Conservation (phyloP, 345 rosid genomes). For the Camelina neglecta region DNA sequence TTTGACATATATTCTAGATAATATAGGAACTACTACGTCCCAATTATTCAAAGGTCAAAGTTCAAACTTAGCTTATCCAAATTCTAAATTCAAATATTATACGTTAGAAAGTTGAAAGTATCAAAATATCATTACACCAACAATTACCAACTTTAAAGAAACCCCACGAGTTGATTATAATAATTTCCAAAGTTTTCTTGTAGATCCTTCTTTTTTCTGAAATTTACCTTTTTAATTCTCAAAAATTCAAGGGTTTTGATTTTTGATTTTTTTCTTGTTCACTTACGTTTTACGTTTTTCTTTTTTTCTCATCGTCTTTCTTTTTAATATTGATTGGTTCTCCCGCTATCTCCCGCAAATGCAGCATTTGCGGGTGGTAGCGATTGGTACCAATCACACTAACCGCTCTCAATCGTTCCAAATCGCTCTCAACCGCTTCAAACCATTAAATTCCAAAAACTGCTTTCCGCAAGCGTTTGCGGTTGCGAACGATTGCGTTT, state of each 20-base stretch:
- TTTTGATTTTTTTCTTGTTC: not conserved
- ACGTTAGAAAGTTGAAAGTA: slow-evolving; percentile 23
- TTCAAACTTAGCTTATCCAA: slow-evolving; percentile 14
- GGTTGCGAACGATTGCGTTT: no score
- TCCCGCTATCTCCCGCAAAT: not conserved
- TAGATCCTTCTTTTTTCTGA: not conserved
- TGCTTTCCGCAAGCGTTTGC: no score
- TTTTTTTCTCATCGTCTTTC: not conserved
- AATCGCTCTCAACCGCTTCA: no score
- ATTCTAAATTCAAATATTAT: not conserved
- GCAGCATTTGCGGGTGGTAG: no score
- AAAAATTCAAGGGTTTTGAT: slow-evolving; percentile 19
- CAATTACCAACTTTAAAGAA: no score
- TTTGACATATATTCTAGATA: not conserved
- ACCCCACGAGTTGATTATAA: slow-evolving; percentile 1
- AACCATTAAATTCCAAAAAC: no score
- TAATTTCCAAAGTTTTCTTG: not conserved
- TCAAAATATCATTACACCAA: slow-evolving; percentile 35
- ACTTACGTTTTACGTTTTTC: slow-evolving; percentile 22
- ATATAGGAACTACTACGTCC: not conserved
- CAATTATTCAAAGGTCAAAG: slow-evolving; percentile 28
- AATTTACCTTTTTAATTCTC: not conserved
- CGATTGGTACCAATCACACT: no score
- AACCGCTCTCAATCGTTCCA: no score
- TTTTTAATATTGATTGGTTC: not conserved